Conservation (phyloP, 2,329 filamentous ascomycete species). For the Calonectria multiphialidica region DNA sequence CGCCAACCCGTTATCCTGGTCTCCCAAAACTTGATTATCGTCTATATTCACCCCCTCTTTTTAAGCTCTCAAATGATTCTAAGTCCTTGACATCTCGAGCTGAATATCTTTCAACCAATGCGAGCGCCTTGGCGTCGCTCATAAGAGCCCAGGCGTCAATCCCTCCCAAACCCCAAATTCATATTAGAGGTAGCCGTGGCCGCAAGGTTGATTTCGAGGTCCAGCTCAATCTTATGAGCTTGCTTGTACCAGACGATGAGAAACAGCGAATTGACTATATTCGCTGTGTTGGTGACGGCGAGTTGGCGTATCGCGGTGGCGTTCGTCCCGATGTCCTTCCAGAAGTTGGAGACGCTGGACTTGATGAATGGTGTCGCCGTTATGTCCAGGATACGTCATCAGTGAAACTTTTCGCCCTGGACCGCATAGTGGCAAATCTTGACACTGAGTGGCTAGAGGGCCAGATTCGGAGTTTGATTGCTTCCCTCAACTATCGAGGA, state of each 20-base stretch:
- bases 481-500: conserved; percentile 63
- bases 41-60: conserved; percentile 65
- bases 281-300: conserved; percentile 61
- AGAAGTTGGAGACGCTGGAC: conserved; percentile 55
- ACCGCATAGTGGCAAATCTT: conserved; percentile 66
- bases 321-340: conserved; percentile 56
- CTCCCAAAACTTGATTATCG: conserved; percentile 63
- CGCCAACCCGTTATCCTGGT: conserved; percentile 56
- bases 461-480: conserved; percentile 64
- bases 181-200: conserved; percentile 60
- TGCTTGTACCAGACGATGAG: conserved; percentile 62
- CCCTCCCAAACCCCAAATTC: conserved; percentile 67
- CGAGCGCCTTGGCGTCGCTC: conserved; percentile 58
- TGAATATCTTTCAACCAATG: conserved; percentile 61
- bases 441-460: conserved; percentile 68
- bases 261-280: conserved; percentile 64
- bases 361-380: conserved; percentile 63
- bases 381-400: conserved; percentile 59
- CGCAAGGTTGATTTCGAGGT: conserved; percentile 63
- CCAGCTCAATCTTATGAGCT: conserved; percentile 65
- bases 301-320: conserved; percentile 64
- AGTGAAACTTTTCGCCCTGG: conserved; percentile 63
- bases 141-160: conserved; percentile 62
- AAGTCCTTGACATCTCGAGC: conserved; percentile 61
- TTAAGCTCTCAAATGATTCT: conserved; percentile 62